phyloP scores from a whole-genome alignment of 169 alveolate genomes.

The Cryptosporidium canis region DNA sequence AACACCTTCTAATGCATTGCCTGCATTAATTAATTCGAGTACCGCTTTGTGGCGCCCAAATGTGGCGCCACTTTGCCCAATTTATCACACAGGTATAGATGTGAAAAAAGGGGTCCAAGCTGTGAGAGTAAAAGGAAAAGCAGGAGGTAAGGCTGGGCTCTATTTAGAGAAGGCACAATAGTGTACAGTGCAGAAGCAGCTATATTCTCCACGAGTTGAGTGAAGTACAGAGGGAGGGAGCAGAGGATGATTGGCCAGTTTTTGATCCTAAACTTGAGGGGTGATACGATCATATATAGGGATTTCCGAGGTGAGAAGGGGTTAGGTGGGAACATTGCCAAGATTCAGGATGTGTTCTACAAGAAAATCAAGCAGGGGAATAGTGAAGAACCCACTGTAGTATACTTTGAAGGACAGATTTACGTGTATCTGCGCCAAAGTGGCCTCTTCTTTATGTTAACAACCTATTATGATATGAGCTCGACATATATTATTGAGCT shows the following conservation, averaged over 20 bases:
- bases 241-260: constrained; percentile 88
- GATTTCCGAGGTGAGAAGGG: constrained; percentile 91
- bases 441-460: constrained; percentile 86
- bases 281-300: constrained; percentile 92
- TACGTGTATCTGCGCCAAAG: constrained; percentile 85
- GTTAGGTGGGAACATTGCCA: constrained; percentile 78
- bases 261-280: constrained; percentile 92
- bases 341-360: constrained; percentile 89
- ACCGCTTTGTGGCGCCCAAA: neutral
- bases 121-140: neutral
- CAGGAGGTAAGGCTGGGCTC: neutral
- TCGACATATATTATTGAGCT: constrained; percentile 93
- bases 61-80: neutral
- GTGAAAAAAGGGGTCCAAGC: neutral
- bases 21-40: constrained; percentile 7
- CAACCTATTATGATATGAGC: constrained; percentile 90
- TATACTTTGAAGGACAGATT: constrained; percentile 88
- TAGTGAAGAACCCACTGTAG: constrained; percentile 84
- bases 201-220: neutral
- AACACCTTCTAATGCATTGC: neutral
- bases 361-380: constrained; percentile 87
- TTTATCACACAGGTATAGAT: neutral
- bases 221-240: neutral
- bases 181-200: neutral
- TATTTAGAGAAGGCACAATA: neutral